Percentiles rank a stretch among this genome's conserved stretches.
phyloP scores from a whole-genome alignment of 208 protist genomes.

The Leishmania mexicana region DNA sequence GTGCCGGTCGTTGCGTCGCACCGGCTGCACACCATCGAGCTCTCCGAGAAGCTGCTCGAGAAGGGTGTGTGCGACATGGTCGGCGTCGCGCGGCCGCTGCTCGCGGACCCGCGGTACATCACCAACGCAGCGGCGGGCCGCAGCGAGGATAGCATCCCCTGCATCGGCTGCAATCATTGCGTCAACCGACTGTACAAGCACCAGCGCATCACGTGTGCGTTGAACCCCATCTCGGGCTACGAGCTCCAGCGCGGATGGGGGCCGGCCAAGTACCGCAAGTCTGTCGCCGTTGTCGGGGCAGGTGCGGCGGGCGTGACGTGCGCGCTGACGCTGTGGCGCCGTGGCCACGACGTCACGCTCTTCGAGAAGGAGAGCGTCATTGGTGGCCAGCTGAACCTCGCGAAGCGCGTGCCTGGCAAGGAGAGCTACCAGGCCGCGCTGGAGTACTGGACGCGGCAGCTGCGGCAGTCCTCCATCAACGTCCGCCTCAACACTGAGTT shows the following conservation, averaged over 20 bases:
- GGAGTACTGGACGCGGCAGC: conserved; percentile 89
- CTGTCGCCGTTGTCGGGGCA: conserved; percentile 90
- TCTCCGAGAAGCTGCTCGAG: conserved; percentile 79
- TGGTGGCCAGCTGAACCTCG: conserved; percentile 94
- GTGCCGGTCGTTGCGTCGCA: conserved; percentile 93
- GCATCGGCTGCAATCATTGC: conserved; percentile 96
- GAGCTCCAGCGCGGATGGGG: conserved; percentile 78
- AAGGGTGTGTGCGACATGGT: conserved; percentile 88
- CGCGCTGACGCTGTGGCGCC: conserved; percentile 85
- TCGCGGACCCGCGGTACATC: conserved; percentile 93
- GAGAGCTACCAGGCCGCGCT: conserved; percentile 91
- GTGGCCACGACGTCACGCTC: conserved; percentile 93
- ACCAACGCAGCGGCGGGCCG: conserved; percentile 68
- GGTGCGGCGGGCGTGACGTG: conserved; percentile 91
- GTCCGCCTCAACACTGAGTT: conserved; percentile 78
- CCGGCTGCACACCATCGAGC: conserved; percentile 86
- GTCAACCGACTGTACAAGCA: conserved; percentile 92
- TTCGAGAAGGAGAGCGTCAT: conserved; percentile 80
- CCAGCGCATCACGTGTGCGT: conserved; percentile 87
- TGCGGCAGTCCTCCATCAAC: conserved; percentile 81
- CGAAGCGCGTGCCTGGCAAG: conserved; percentile 94
- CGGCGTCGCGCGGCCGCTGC: conserved; percentile 88
- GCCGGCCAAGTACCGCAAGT: conserved; percentile 64
- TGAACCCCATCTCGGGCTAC: conserved; percentile 92
- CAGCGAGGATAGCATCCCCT: conserved; percentile 84